Conservation (phyloP, 768 basidiomycete genomes). For the Suillus lakei region DNA sequence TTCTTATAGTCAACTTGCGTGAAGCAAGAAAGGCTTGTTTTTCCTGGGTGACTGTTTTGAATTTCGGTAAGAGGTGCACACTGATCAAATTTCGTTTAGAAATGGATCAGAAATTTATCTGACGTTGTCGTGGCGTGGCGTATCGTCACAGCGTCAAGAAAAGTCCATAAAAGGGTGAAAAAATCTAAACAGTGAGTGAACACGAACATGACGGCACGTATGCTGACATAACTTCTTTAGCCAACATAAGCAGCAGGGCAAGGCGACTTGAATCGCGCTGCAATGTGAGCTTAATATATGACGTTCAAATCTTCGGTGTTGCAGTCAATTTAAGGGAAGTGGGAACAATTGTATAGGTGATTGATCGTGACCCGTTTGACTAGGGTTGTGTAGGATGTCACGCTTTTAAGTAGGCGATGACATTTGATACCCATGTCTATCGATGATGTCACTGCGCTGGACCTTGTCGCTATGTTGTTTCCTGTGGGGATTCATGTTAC, state of each 20-base stretch:
- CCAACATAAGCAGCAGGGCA: neutral
- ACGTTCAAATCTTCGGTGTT: neutral
- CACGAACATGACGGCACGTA: neutral
- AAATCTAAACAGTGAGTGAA: neutral
- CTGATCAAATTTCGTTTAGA: neutral
- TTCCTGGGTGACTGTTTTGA: neutral
- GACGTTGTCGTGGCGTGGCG: neutral
- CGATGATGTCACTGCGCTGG: neutral
- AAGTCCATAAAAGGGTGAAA: neutral
- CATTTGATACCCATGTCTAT: neutral
- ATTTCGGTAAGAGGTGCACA: too few species aligned
- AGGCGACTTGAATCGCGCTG: too few species aligned
- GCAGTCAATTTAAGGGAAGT: neutral
- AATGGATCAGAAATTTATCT: neutral
- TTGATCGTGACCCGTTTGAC: neutral
- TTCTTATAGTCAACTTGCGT: neutral
- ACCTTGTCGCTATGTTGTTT: neutral
- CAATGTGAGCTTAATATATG: neutral
- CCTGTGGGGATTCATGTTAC: neutral
- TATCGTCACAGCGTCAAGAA: neutral
- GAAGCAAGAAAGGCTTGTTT: neutral
- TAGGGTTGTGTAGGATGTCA: too few species aligned
- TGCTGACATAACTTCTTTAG: neutral
- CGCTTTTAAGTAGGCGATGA: neutral
- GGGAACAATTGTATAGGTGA: neutral